Base-by-base conservation (phyloP, 2,329 filamentous ascomycete species). In the Aspergillus spinulosporus region DNA sequence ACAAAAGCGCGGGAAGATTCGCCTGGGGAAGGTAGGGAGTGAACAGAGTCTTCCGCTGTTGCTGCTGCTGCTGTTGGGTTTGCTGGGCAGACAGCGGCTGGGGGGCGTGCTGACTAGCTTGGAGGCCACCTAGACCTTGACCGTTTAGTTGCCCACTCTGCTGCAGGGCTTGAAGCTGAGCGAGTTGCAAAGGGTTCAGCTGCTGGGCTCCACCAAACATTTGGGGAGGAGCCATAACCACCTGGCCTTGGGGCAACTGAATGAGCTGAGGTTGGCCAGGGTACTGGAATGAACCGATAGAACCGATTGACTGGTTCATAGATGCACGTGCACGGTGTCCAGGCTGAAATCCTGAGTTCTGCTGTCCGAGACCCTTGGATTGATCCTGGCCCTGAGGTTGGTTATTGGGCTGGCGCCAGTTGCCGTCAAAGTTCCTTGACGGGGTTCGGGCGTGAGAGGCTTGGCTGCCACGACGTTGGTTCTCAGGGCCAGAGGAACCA, bases 31-130 rank as follows among this genome's bases (percentile, higher is more conserved):
- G 84, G 70, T 99, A 99, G 61, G 94, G 94, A 66, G 94, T 97
- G 79, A 99, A 99, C 21, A 99, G 84, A 1, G 94, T 99, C 83
- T 99, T 99, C 71, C 94, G 88, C 78, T 96, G 92, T 72, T 96
- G 92, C 71, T 96, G 89, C 61, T 88, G 87, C 64, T 88, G 87
- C 64, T 93, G 88, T 61, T 88, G 85, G 64, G 88, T 84, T 64
- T 86, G 74, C 46, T 77, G 76, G 68, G 78, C 75, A 60, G 85
- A 68, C 81, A 86, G 72, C 78, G 85, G 72, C 40, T 77, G 85
- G 40, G 84, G 84, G 51, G 85, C 86, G 68, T 93, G 89, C 72
- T 95, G 90, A 68, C 87, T 89, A 42, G 81, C 77, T 62, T 80
- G 78, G 49, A 85, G 75, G 69, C 88, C 85, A 68, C 88, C 85